These are phyloP conservation scores for Lichtheimia ramosa DNA, from an alignment of 371 early-diverging fungal species.

Conservation along the genomic window DNA sequence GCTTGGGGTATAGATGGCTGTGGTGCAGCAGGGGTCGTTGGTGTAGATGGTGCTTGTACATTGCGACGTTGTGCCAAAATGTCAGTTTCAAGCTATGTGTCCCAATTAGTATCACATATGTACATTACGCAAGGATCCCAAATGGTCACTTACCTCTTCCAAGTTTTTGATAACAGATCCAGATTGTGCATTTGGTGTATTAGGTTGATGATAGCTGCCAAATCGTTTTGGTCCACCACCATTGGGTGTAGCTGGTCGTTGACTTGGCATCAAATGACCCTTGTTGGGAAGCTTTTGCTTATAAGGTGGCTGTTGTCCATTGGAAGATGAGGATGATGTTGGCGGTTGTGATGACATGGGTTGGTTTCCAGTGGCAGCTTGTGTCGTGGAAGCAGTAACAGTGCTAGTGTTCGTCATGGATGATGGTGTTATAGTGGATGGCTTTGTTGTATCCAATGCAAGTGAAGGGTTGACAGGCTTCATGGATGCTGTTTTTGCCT, in stretches of 20 bases:
- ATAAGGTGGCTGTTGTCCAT: conserved; percentile 3
- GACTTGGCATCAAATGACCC: conserved; percentile 13
- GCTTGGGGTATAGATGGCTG: neutral
- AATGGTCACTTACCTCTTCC: neutral
- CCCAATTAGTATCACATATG: neutral
- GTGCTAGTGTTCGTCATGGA: neutral
- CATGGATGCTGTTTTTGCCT: conserved; percentile 2
- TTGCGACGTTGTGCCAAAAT: conserved; percentile 5
- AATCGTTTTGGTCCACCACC: no score
- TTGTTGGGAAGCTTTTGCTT: conserved; percentile 27
- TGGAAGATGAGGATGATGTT: neutral
- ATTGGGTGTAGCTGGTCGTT: neutral
- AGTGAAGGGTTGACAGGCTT: neutral
- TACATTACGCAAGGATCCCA: neutral
- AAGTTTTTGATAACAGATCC: neutral
- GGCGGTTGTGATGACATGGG: neutral
- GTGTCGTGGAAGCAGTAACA: neutral
- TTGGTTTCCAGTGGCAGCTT: neutral
- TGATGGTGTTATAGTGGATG: neutral
- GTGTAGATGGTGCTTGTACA: conserved; percentile 1
- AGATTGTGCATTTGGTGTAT: neutral
- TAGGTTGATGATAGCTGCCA: neutral
- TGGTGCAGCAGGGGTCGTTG: neutral
- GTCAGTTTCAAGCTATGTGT: neutral
- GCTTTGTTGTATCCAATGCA: neutral